A percentile compares a stretch with the other conserved stretches of the same genome.
Evolutionary conservation across 2,329 filamentous ascomycete genomes (phyloP).

Genomic region (Paraphaeosphaeria sporulosa): DNA sequence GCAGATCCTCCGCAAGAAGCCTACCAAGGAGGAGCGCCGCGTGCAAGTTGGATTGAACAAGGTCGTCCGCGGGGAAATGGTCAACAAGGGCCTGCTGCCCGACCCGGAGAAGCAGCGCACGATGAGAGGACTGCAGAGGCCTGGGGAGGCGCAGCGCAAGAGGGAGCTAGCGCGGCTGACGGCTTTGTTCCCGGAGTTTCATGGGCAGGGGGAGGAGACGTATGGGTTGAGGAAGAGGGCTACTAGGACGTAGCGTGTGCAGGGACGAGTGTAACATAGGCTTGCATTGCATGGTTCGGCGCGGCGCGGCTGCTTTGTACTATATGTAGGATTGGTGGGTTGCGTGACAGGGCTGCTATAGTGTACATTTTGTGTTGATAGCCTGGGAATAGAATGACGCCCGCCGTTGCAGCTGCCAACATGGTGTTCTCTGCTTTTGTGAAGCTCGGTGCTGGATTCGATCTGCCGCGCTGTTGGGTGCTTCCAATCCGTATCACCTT

Average conservation of each 20-base stretch:
- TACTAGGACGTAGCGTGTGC: neutral
- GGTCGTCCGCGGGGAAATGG: slow-evolving; percentile 68
- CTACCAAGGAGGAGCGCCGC: slow-evolving; percentile 77
- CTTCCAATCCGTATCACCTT: too few species aligned
- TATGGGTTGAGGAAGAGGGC: neutral
- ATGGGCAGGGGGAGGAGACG: neutral
- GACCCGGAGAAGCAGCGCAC: slow-evolving; percentile 59
- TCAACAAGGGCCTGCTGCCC: neutral
- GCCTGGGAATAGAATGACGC: too few species aligned
- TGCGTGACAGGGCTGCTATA: too few species aligned
- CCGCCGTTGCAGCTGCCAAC: too few species aligned
- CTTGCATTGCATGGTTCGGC: neutral
- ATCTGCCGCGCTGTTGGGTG: too few species aligned
- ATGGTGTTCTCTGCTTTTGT: too few species aligned
- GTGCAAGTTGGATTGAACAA: slow-evolving; percentile 78
- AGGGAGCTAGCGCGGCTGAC: neutral
- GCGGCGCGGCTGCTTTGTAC: neutral
- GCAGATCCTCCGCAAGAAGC: slow-evolving; percentile 67
- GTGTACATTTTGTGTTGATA: too few species aligned
- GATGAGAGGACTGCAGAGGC: neutral
- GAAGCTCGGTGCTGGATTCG: too few species aligned
- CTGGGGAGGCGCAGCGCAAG: neutral
- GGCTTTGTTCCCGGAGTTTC: neutral
- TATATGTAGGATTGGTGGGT: neutral
- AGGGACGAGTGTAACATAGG: neutral